Base-by-base conservation (phyloP, 2,329 filamentous ascomycete genomes). In the Ophiostoma australiae region DNA sequence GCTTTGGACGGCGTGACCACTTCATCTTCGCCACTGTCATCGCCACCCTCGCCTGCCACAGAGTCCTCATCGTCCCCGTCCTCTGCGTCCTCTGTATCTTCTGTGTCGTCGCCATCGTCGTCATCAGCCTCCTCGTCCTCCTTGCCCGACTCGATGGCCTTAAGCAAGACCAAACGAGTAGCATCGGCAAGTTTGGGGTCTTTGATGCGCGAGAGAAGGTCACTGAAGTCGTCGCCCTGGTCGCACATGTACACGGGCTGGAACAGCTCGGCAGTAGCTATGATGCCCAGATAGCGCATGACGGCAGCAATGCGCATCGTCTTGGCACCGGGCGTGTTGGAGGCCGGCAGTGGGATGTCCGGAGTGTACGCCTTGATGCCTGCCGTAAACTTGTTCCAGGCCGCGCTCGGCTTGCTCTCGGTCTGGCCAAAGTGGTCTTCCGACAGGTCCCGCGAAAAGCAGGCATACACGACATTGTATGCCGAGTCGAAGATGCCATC, bases 291-390 rank as follows among this genome's bases (percentile, higher is more conserved):
- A 11, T 44, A 37, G 23, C 61, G 48, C 20, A 70, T 27, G 2
- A 71, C 68, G 35, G 70, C 68, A 17, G 39, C 70, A 4, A 41
- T 61, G 20, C 70, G 70, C 70, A 71, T 71, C 20, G 37, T 52
- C 70, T 71, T 71, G 23, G 70, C 70, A n/a, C 13, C 61, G 4
- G 48, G 15, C 15, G 44, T 31, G 63, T 71, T 69, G 61, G 68
- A 67, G 2, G 48, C 15, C 1, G 63, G 68, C 37, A 71, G 70
- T 27, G 70, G 68, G 6, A 71, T 27, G 48, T 11, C 20, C 6
- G 69, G 6, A 1, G 6, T n/a, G 11, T 4, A 15, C 13, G 5
- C 8, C 33, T 39, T 20, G 8, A 66, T 23, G 20, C 6, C 8
- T 11, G 63, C 3, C 20, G 20, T 8, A 63, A 67, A 69, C 10